Base-by-base conservation (phyloP, 2,329 filamentous ascomycete genomes). In the Xylaria sp. region DNA sequence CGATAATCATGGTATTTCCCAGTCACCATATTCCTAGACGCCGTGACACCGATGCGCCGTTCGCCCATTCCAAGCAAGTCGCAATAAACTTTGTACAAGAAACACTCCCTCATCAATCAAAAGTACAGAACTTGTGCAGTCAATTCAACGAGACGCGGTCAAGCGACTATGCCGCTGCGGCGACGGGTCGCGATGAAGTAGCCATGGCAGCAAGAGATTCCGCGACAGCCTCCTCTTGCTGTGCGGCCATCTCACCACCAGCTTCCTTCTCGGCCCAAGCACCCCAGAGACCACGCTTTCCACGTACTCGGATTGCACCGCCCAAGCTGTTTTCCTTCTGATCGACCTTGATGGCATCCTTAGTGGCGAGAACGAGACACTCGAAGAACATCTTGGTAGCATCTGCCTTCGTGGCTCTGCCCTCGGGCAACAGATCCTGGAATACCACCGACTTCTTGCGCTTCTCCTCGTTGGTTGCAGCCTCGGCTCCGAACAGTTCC, bases 381-480 rank as follows among this genome's bases (percentile, higher is more conserved):
- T 99, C 94, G 69, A 99, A 99, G 79, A 99, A 99, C 92, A 99
- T 97, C 81, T 97, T 97, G 49, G 94, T 99, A 0, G 94, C 94
- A 69, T 97, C 94, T 7, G 89, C 89, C 74, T 91, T 90, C 66
- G 83, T 91, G 0, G 93, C 93, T 62, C 83, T 84, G 65, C 81
- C 78, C 75, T 96, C 91, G 0, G 94, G 94, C 39, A 97, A 82
- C 52, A 99, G 82, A 59, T 96, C 89, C 69, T 97, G 93, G 80
- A 99, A 97, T 2, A 95, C 81, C 2, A 96, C 91, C 10, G 81
- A 83, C 73, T 89, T 89, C 73, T 88, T 89, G 69, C 92, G 86
- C 75, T 89, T 87, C 59, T 86, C 84, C 2, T 87, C 82, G 64
- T 86, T 85, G 18, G 83, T 80, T 52, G 87, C 88, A 4, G 85